Evolutionary conservation across 805 yeast genomes (phyloP), one percentile per base, ranked within the genome.

Genomic region (Nakazawaea pomicola): DNA sequence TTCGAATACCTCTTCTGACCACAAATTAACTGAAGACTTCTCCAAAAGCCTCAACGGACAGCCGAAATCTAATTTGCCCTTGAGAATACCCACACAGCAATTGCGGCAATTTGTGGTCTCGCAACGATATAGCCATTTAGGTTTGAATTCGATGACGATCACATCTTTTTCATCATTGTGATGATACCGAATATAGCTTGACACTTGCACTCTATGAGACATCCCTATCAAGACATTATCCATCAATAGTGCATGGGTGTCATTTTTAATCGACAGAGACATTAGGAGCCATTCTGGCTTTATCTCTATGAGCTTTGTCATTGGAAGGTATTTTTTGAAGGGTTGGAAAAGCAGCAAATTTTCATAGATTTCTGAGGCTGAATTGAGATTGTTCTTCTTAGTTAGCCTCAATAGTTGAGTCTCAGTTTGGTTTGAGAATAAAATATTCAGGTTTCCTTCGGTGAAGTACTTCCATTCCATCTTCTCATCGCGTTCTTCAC

Each of bases 61-160:
- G 38, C 56, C 56, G 37, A 67, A 61, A 33, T 66, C 49, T 4
- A 37, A 12, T 16, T 57, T 56, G 1, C 57, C 57, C 31, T 61
- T 61, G 10, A 51, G 43, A 27, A 49, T 59, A 38, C 62, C 54
- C 34, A 67, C 54, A 49, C 67, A 65, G 44, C 78, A 72, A 24
- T 75, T 73, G 18, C 79, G 53, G 51, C 78, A 72, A 36, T 61
- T 58, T 25, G 53, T 52, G 14, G 59, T 52, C 9, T 40, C 34
- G n/a, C 62, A 63, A 29, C 56, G 56, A 48, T 68, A 68, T 16
- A 73, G 50, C 79, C 79, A 74, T 52, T 74, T 74, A 0, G 79
- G 79, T 42, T 74, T 74, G 42, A 73, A 57, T 47, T 74, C 79
- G 41, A 73, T 51, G 6, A 60, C 49, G 33, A 16, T 4, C 17